Conservation (phyloP, 495 filamentous ascomycete genomes). For the Geopyxis carbonaria region DNA sequence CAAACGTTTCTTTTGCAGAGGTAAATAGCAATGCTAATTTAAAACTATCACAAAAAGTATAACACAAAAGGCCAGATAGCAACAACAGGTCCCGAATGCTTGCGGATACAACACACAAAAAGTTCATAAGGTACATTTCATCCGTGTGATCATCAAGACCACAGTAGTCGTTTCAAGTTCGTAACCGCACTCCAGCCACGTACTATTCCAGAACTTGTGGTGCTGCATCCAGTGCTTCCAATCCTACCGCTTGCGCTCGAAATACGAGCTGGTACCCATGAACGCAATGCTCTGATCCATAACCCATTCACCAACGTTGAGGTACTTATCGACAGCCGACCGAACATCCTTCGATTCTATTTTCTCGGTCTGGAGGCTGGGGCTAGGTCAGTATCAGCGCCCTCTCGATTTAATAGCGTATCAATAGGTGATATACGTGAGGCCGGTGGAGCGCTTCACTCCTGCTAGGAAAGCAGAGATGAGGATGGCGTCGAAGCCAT, state of each 20-base stretch:
- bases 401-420: conserved; percentile 1
- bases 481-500: conserved; percentile 90
- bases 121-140: no score
- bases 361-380: conserved; percentile 72
- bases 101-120: no score
- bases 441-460: conserved; percentile 85
- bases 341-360: conserved; percentile 74
- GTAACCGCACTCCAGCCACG: no score
- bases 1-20: no score
- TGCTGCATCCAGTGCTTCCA: no score
- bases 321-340: conserved; percentile 86
- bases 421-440: conserved; percentile 59
- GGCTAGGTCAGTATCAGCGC: conserved; percentile 21
- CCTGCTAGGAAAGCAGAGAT: conserved; percentile 89
- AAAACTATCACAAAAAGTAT: no score
- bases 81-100: no score
- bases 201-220: no score
- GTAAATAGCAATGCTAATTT: no score
- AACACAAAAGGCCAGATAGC: no score
- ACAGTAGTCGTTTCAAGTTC: no score
- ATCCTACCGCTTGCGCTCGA: conserved; percentile 77
- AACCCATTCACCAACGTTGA: conserved; percentile 89
- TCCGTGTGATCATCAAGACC: no score
- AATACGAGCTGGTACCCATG: conserved; percentile 70
- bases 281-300: conserved; percentile 94